Percentiles rank a stretch among this genome's conserved stretches.
phyloP scores from a whole-genome alignment of 371 early-diverging fungal species.

The Syncephalastrum contaminatum region DNA sequence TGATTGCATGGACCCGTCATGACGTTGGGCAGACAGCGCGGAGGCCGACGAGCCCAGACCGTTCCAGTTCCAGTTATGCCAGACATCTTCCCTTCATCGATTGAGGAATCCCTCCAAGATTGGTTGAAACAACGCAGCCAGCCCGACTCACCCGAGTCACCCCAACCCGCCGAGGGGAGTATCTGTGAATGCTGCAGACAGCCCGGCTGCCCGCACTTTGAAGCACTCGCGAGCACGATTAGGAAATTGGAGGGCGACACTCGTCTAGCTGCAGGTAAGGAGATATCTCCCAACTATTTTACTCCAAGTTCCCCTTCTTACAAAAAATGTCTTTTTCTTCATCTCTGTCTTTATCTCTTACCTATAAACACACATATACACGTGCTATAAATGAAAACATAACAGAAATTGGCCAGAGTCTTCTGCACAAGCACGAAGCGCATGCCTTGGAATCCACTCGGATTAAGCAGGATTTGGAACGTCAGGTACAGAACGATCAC shows the following conservation, averaged over 20 bases:
- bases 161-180: slow-evolving; percentile 16
- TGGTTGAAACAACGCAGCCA: slow-evolving; percentile 31
- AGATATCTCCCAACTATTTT: not conserved
- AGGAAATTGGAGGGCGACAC: slow-evolving; percentile 39
- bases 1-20: slow-evolving; percentile 3
- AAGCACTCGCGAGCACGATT: slow-evolving; percentile 27
- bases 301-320: not conserved
- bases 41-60: slow-evolving; percentile 5
- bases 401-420: slow-evolving; percentile 46
- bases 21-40: not conserved
- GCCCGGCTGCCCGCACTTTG: slow-evolving; percentile 28
- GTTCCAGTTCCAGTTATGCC: slow-evolving; percentile 7
- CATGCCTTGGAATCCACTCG: slow-evolving; percentile 30
- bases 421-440: slow-evolving; percentile 43
- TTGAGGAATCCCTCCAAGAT: slow-evolving; percentile 41
- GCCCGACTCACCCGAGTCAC: slow-evolving; percentile 17
- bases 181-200: slow-evolving; percentile 38
- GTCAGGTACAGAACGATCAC: slow-evolving; percentile 23
- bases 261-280: slow-evolving; percentile 48
- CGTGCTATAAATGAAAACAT: not conserved
- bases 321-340: not conserved
- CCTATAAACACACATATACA: slow-evolving; percentile 4
- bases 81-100: slow-evolving; percentile 12
- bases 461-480: slow-evolving; percentile 25
- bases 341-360: not conserved